A percentile compares a stretch with the other conserved stretches of the same genome.
Evolutionary conservation across 495 filamentous ascomycete species (phyloP).

Genomic region (Geoglossum glabrum): DNA sequence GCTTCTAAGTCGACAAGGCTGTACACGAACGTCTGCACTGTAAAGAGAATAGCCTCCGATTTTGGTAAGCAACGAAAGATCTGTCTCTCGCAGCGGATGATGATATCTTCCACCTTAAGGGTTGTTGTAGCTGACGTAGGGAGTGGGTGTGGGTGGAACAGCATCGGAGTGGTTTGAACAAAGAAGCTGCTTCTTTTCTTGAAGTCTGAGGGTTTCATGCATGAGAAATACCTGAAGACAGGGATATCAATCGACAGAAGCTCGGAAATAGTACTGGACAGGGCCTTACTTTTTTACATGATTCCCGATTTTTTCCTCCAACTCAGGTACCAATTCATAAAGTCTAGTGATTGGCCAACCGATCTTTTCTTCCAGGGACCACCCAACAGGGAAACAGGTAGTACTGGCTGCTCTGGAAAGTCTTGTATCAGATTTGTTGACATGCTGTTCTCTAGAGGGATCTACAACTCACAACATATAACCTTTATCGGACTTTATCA

Average conservation of each 20-base stretch:
- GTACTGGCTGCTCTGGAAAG: slow-evolving; percentile 29
- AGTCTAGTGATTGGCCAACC: slow-evolving; percentile 32
- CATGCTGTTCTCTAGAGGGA: not conserved
- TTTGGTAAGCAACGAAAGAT: slow-evolving; percentile 31
- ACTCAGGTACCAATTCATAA: slow-evolving; percentile 30
- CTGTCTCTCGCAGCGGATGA: slow-evolving; percentile 33
- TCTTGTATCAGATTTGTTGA: not conserved
- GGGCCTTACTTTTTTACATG: slow-evolving; percentile 30
- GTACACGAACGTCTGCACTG: slow-evolving; percentile 31
- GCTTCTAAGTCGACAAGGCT: slow-evolving; percentile 26
- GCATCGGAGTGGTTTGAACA: slow-evolving; percentile 25
- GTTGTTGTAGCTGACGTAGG: not conserved
- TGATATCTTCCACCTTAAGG: slow-evolving; percentile 16
- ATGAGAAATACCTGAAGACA: slow-evolving; percentile 27
- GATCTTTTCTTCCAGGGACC: slow-evolving; percentile 33
- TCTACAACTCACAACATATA: slow-evolving; percentile 26
- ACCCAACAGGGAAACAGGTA: slow-evolving; percentile 36
- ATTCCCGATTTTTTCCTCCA: slow-evolving; percentile 32
- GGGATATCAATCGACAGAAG: not conserved
- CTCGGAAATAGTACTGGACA: not conserved
- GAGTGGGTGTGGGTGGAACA: slow-evolving; percentile 14
- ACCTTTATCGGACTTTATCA: slow-evolving; percentile 20
- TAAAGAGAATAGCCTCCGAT: slow-evolving; percentile 29
- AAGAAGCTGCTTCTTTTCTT: slow-evolving; percentile 37
- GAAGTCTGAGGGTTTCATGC: slow-evolving; percentile 23